Conservation (phyloP, 192 early-diverging fungal genomes). For the Backusella liffmaniae region DNA sequence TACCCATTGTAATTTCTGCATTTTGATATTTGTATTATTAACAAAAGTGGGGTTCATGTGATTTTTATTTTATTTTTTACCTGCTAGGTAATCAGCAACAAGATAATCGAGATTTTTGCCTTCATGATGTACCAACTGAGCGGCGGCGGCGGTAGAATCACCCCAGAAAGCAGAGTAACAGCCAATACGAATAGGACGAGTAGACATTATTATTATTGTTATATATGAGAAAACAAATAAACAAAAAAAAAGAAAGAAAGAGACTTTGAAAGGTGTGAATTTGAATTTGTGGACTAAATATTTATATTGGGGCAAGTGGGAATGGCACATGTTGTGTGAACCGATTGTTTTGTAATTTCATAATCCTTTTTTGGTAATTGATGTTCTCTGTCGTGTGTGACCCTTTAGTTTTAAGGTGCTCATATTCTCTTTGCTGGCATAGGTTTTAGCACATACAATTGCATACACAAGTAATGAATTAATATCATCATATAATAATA, state of each 20-base stretch:
- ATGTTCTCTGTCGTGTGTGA: too few species aligned
- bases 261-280: not conserved
- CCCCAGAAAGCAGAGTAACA: conserved; percentile 62
- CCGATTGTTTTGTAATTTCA: not conserved
- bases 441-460: too few species aligned
- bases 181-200: conserved; percentile 52
- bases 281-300: not conserved
- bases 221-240: not conserved
- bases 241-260: not conserved
- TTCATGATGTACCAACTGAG: conserved; percentile 52
- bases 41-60: not conserved
- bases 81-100: conserved; percentile 64
- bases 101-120: conserved; percentile 52
- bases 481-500: too few species aligned
- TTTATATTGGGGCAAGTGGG: conserved; percentile 10
- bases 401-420: too few species aligned
- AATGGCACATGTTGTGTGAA: conserved; percentile 16
- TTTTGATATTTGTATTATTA: not conserved
- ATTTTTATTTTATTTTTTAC: conserved; percentile 26
- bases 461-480: too few species aligned
- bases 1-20: conserved; percentile 71
- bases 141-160: conserved; percentile 52
- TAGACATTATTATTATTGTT: not conserved
- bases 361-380: not conserved
- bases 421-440: too few species aligned